Percentiles rank a stretch among this genome's conserved stretches.
phyloP scores from a whole-genome alignment of 1,139 yeast genomes.

The Yamadazyma taylorii region DNA sequence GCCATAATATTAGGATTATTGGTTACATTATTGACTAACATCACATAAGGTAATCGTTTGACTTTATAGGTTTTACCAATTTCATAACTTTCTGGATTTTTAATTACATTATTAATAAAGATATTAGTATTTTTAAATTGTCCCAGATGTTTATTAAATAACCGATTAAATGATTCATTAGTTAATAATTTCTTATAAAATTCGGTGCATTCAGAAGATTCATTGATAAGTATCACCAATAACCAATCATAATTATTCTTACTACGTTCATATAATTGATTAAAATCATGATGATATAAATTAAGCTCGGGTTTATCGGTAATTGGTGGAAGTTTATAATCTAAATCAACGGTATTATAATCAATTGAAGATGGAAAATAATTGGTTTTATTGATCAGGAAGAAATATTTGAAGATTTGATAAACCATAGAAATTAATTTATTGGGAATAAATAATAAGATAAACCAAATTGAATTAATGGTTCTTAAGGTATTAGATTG shows the following conservation, averaged over 20 bases:
- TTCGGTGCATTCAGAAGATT: constrained; percentile 23
- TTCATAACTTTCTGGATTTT: constrained; percentile 52
- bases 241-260: constrained; percentile 48
- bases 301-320: constrained; percentile 1
- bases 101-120: constrained; percentile 37
- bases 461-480: constrained; percentile 37
- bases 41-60: constrained; percentile 43
- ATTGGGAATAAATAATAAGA: constrained; percentile 48
- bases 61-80: constrained; percentile 46
- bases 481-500: constrained; percentile 9
- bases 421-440: constrained; percentile 34
- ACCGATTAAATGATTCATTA: constrained; percentile 26
- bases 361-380: constrained; percentile 13
- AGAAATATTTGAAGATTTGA: constrained; percentile 35
- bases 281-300: constrained; percentile 29
- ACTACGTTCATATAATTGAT: constrained; percentile 41
- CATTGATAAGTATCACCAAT: constrained; percentile 41
- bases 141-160: constrained; percentile 35
- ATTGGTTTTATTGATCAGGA: constrained; percentile 12
- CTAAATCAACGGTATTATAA: constrained; percentile 11
- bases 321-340: constrained; percentile 4
- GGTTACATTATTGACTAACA: constrained; percentile 51
- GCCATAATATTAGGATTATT: constrained; percentile 49
- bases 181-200: constrained; percentile 31
- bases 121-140: constrained; percentile 40